These are phyloP conservation scores for Puccinia sorghi DNA, from an alignment of 1,284 basidiomycete species.

Conservation along the genomic window DNA sequence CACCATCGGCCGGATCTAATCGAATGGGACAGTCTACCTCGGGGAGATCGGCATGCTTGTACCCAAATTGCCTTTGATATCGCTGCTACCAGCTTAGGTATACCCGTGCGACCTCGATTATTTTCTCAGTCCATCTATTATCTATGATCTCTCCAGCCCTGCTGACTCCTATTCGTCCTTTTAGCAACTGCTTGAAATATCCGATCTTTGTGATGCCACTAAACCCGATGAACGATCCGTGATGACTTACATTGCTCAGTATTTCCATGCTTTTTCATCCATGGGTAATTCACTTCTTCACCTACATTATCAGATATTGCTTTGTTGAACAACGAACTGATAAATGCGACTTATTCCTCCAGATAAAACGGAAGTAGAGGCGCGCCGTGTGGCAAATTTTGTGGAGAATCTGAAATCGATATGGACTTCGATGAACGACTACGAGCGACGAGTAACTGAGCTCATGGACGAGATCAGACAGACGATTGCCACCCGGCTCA, in stretches of 20 bases:
- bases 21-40: constrained; percentile 76
- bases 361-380: constrained; percentile 95
- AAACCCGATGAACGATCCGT: constrained; percentile 92
- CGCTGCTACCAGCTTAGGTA: constrained; percentile 80
- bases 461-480: constrained; percentile 53
- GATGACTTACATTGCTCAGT: constrained; percentile 94
- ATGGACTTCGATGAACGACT: constrained; percentile 84
- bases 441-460: constrained; percentile 75
- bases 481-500: constrained; percentile 55
- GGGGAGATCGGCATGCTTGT: constrained; percentile 75
- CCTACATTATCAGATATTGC: constrained; percentile 67
- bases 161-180: constrained; percentile 52
- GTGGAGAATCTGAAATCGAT: constrained; percentile 89
- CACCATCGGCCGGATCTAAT: constrained; percentile 92
- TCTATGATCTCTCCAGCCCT: not conserved
- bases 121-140: constrained; percentile 8
- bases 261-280: constrained; percentile 95
- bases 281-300: constrained; percentile 69
- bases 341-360: constrained; percentile 19
- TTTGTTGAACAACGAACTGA: not conserved
- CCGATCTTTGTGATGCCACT: constrained; percentile 85
- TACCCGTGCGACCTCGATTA: constrained; percentile 69
- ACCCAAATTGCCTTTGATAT: constrained; percentile 81
- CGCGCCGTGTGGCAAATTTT: constrained; percentile 90
- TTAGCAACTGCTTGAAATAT: constrained; percentile 90